Conservation (phyloP, 2,329 filamentous ascomycete genomes). For the Teratosphaeria epicoccoides region DNA sequence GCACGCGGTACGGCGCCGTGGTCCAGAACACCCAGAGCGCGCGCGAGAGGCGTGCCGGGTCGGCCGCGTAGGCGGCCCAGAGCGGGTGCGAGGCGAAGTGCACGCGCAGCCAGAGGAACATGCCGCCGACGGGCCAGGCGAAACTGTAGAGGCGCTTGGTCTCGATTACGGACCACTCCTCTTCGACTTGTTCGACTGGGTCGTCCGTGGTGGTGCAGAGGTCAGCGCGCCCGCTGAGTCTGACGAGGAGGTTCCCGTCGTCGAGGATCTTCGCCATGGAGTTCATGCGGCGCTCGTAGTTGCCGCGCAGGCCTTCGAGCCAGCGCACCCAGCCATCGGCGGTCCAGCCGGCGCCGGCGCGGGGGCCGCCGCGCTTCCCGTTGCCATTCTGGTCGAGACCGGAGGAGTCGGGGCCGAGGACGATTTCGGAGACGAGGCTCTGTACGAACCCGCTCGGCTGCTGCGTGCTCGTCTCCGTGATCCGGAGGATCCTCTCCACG, state of each 20-base stretch:
- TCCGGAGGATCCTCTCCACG: constrained; percentile 60
- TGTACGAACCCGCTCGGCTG: constrained; percentile 87
- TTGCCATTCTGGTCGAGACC: constrained; percentile 26
- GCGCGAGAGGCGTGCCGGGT: constrained; percentile 46
- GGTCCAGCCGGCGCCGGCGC: constrained; percentile 57
- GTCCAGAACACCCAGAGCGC: constrained; percentile 66
- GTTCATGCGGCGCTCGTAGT: constrained; percentile 77
- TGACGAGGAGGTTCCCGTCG: constrained; percentile 53
- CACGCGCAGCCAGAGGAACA: constrained; percentile 80
- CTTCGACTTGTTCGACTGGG: constrained; percentile 26
- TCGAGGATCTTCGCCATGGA: constrained; percentile 67
- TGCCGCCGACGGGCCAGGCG: constrained; percentile 68
- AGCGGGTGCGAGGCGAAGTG: constrained; percentile 65
- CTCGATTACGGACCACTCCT: constrained; percentile 65
- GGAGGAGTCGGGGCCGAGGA: constrained; percentile 59
- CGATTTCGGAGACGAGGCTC: constrained; percentile 62
- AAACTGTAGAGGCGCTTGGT: constrained; percentile 68
- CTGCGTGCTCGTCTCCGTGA: constrained; percentile 68
- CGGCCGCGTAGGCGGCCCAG: constrained; percentile 34
- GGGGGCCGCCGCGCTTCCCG: constrained; percentile 35
- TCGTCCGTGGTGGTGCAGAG: constrained; percentile 17
- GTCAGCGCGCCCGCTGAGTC: constrained; percentile 42
- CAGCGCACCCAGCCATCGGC: constrained; percentile 81
- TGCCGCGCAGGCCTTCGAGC: constrained; percentile 72
- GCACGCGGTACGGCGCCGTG: constrained; percentile 55